Evolutionary conservation across 805 yeast species (phyloP).

Genomic region (Wickerhamomyces chambardii): DNA sequence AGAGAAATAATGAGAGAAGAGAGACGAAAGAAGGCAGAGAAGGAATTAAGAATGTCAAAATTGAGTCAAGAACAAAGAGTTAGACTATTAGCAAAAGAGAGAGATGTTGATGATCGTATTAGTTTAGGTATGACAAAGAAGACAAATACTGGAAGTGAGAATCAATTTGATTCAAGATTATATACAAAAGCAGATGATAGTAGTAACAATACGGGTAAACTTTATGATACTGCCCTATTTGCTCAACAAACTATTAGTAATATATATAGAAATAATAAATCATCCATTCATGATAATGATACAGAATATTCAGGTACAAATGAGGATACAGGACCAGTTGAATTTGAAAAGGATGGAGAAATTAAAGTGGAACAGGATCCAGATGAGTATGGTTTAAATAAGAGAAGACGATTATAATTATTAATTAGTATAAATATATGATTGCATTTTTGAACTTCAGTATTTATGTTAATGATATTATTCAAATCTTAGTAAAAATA

Average conservation of each 20-base stretch:
- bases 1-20: slow-evolving; percentile 33
- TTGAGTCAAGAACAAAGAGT: slow-evolving; percentile 36
- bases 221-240: slow-evolving; percentile 53
- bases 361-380: slow-evolving; percentile 1
- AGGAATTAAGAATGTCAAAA: slow-evolving; percentile 31
- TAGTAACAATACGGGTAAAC: slow-evolving; percentile 29
- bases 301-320: slow-evolving; percentile 7
- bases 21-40: slow-evolving; percentile 36
- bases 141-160: slow-evolving; percentile 23
- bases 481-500: too few species aligned
- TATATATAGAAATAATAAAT: slow-evolving; percentile 33
- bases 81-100: slow-evolving; percentile 31
- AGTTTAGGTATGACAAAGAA: slow-evolving; percentile 40
- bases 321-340: slow-evolving; percentile 30
- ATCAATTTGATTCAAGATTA: slow-evolving; percentile 50
- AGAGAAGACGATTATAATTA: too few species aligned
- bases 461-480: too few species aligned
- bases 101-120: slow-evolving; percentile 49
- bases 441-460: too few species aligned
- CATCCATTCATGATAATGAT: slow-evolving; percentile 8
- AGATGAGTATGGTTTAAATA: slow-evolving; percentile 16
- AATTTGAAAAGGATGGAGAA: slow-evolving; percentile 29
- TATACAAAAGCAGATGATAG: slow-evolving; percentile 39
- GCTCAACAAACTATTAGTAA: slow-evolving; percentile 41
- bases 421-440: too few species aligned